These are phyloP conservation scores for Saccharum spontaneum DNA, from an alignment of 176 grass and related monocot genomes.

Conservation along the genomic window DNA sequence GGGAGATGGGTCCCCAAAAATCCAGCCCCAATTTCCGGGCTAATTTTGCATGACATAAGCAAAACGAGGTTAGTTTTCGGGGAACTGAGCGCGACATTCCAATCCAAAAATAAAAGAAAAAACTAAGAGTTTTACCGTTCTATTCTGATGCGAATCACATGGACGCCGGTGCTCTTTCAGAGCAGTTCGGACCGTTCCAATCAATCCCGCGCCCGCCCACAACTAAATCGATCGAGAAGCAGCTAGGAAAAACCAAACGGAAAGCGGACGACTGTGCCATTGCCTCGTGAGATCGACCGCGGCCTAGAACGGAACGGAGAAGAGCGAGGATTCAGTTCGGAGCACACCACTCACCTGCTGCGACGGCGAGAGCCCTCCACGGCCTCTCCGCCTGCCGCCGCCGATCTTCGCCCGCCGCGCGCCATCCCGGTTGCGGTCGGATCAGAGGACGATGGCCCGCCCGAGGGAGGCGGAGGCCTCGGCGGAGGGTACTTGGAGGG, in stretches of 20 bases:
- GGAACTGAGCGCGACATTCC: neutral
- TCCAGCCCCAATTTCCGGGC: neutral
- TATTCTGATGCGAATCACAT: neutral
- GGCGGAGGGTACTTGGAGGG: constrained; percentile 25
- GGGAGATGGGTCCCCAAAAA: neutral
- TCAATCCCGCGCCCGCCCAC: neutral
- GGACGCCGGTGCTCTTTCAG: neutral
- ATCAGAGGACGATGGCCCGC: neutral
- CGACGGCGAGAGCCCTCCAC: neutral
- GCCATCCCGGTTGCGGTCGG: neutral
- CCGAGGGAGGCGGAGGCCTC: neutral
- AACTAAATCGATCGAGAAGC: neutral
- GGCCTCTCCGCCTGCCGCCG: neutral
- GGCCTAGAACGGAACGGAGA: neutral
- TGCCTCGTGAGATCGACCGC: neutral
- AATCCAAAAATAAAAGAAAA: neutral
- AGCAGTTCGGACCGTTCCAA: neutral
- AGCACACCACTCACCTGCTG: constrained; percentile 19
- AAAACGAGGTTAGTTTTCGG: neutral
- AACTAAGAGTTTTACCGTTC: neutral
- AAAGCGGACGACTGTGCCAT: constrained; percentile 19
- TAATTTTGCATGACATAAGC: neutral
- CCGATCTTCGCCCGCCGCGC: neutral
- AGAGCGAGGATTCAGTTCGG: neutral
- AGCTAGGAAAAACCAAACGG: neutral